Conservation (phyloP, 2,329 filamentous ascomycete genomes). For the Colletotrichum tanaceti region DNA sequence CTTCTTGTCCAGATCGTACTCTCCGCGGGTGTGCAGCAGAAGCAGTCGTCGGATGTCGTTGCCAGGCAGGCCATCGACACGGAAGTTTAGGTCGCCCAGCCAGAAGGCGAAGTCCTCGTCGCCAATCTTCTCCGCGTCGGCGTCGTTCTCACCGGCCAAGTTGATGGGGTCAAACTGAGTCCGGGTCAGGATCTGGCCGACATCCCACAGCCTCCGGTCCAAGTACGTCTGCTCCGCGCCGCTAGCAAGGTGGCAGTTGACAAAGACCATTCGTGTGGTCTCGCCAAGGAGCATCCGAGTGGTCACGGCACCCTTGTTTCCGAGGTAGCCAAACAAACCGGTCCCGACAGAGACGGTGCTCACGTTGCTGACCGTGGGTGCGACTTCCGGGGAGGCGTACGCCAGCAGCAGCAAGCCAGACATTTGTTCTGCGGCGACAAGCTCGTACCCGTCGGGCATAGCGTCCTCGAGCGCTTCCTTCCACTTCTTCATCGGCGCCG, state of each 20-base stretch:
- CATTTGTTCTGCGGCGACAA: constrained; percentile 85
- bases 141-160: constrained; percentile 71
- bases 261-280: constrained; percentile 87
- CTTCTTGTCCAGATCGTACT: constrained; percentile 71
- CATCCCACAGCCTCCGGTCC: constrained; percentile 91
- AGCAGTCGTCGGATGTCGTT: constrained; percentile 89
- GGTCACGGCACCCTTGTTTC: constrained; percentile 92
- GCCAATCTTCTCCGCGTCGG: constrained; percentile 78
- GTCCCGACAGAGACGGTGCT: constrained; percentile 88
- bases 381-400: constrained; percentile 83
- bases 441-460: constrained; percentile 80
- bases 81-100: constrained; percentile 96
- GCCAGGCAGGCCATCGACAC: constrained; percentile 86
- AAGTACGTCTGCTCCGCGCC: constrained; percentile 81
- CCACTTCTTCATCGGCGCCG: constrained; percentile 79
- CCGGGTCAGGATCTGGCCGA: constrained; percentile 78
- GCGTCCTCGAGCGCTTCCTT: constrained; percentile 79
- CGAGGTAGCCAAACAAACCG: constrained; percentile 90
- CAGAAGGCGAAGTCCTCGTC: constrained; percentile 96
- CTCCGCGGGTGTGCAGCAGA: constrained; percentile 82
- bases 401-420: constrained; percentile 86
- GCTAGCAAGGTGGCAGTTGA: constrained; percentile 92
- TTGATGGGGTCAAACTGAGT: constrained; percentile 82
- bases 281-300: constrained; percentile 88
- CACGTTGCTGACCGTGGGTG: constrained; percentile 80